Evolutionary conservation across 495 filamentous ascomycete genomes (phyloP).

Genomic region (Aspergillus baeticus): DNA sequence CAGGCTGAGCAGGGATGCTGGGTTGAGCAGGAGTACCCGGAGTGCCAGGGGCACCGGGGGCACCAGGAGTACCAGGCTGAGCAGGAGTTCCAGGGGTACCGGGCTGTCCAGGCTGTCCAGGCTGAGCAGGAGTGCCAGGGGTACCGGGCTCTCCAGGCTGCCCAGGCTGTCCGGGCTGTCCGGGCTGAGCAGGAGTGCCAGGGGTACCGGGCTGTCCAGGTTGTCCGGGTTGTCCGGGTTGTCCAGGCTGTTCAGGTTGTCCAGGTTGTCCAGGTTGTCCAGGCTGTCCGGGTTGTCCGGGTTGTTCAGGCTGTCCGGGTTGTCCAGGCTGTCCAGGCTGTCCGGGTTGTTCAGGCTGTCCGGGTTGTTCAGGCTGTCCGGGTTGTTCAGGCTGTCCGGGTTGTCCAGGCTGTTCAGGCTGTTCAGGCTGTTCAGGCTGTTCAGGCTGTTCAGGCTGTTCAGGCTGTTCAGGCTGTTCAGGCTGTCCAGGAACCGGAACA

Average conservation of each 20-base stretch:
- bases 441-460: background rate
- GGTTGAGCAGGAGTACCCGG: conserved; percentile 5
- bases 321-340: conserved; percentile 8
- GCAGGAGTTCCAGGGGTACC: conserved; percentile 1
- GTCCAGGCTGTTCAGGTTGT: conserved; percentile 6
- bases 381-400: conserved; percentile 1
- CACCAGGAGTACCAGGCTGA: conserved; percentile 6
- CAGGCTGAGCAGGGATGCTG: conserved; percentile 6
- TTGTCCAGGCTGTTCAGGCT: background rate
- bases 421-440: background rate
- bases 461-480: background rate
- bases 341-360: background rate
- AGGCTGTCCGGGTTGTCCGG: conserved; percentile 7
- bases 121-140: conserved; percentile 5
- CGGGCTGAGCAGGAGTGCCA: too few species aligned
- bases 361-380: conserved; percentile 6
- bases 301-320: background rate
- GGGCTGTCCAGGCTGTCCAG: conserved; percentile 6
- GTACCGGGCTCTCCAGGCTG: conserved; percentile 1
- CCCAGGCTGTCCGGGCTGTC: conserved; percentile 5
- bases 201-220: conserved; percentile 6
- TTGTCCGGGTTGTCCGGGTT: background rate
- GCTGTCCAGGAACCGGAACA: background rate
- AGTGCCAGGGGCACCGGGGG: background rate
- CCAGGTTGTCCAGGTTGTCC: conserved; percentile 4